Evolutionary conservation across 306 rosid genomes (phyloP).

Genomic region (Malus asiatica): DNA sequence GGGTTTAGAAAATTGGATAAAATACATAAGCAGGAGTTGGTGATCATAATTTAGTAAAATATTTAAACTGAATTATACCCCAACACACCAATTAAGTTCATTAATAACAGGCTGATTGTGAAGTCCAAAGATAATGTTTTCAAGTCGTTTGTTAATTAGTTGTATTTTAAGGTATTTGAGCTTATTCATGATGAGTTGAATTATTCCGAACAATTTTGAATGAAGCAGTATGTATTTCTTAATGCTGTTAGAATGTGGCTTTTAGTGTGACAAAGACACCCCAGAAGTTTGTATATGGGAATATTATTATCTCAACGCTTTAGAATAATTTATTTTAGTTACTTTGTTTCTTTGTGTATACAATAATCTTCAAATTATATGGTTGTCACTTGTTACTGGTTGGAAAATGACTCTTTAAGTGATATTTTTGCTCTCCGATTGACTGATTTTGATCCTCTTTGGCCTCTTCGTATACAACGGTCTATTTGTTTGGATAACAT

Average conservation of each 20-base stretch:
- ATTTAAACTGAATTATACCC: not conserved
- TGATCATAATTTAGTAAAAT: not conserved
- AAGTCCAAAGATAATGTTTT: not conserved
- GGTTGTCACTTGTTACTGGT: too few species aligned
- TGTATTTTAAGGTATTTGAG: not conserved
- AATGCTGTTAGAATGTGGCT: not conserved
- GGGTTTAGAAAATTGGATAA: not conserved
- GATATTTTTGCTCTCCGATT: too few species aligned
- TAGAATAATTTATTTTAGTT: not conserved
- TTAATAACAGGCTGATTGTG: not conserved
- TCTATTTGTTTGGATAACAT: too few species aligned
- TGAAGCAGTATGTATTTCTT: not conserved
- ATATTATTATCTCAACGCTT: not conserved
- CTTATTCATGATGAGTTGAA: not conserved
- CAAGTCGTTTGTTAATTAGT: not conserved
- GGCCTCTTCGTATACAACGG: too few species aligned
- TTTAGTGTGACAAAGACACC: not conserved
- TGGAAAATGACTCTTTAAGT: too few species aligned
- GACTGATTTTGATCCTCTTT: too few species aligned
- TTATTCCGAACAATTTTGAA: not conserved
- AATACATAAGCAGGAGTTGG: not conserved
- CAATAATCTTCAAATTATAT: not conserved
- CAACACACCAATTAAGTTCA: not conserved
- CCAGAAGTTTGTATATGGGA: not conserved
- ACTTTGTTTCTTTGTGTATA: not conserved